phyloP scores from a whole-genome alignment of 2,329 filamentous ascomycete species.

The Colletotrichum cereale region DNA sequence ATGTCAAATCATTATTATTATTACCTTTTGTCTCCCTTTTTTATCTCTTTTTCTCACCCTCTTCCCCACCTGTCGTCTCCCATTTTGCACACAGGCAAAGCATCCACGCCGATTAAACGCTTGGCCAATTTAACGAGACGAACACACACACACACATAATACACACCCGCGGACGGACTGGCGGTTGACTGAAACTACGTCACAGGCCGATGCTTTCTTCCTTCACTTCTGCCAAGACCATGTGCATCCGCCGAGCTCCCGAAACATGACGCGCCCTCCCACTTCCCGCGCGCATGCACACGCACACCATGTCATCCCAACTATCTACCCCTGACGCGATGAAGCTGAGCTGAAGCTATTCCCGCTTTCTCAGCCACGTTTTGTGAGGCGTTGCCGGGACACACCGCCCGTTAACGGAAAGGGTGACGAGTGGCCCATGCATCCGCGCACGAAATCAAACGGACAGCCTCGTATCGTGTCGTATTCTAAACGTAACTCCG shows the following conservation, averaged over 20 bases:
- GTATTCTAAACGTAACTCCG: background rate
- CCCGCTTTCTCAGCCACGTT: slow-evolving; percentile 20
- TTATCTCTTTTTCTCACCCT: background rate
- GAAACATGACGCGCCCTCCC: background rate
- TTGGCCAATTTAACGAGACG: slow-evolving; percentile 20
- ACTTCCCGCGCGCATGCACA: slow-evolving; percentile 19
- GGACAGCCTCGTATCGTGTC: background rate
- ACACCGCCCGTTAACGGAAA: background rate
- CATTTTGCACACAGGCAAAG: background rate
- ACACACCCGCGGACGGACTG: background rate
- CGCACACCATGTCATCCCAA: background rate
- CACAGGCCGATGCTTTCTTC: background rate
- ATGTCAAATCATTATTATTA: no score
- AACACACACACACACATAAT: slow-evolving; percentile 10
- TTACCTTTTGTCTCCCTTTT: background rate
- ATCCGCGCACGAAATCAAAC: background rate
- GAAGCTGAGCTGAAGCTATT: slow-evolving; percentile 31
- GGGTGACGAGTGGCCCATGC: background rate
- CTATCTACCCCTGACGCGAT: background rate
- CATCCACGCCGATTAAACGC: slow-evolving; percentile 23
- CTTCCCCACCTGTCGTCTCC: no score
- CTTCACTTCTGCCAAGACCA: background rate
- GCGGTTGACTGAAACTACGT: slow-evolving; percentile 1
- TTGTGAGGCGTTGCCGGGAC: background rate
- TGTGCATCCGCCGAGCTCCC: background rate